phyloP scores from a whole-genome alignment of 768 basidiomycete species.

The Auriscalpium microsporum region DNA sequence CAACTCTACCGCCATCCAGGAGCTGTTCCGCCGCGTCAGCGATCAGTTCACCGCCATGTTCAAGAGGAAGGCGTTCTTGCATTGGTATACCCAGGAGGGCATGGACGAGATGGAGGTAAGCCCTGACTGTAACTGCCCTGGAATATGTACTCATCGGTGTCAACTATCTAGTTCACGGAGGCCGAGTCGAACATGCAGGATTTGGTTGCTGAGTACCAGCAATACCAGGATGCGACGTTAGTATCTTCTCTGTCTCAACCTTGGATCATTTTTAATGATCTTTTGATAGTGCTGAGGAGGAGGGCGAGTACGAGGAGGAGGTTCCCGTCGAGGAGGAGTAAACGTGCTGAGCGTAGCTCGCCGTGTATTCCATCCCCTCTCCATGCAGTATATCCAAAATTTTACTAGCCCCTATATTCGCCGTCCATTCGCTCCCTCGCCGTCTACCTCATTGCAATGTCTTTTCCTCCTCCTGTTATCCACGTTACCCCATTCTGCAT shows the following conservation, averaged over 20 bases:
- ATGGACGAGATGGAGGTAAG: constrained; percentile 95
- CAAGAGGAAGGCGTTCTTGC: constrained; percentile 96
- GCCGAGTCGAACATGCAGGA: constrained; percentile 99
- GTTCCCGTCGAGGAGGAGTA: constrained; percentile 51
- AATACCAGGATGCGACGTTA: constrained; percentile 91
- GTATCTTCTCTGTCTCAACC: constrained; percentile 24
- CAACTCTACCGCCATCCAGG: constrained; percentile 95
- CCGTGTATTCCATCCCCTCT: constrained; percentile 7
- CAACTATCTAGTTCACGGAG: constrained; percentile 69
- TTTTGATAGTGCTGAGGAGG: constrained; percentile 63
- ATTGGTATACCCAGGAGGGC: constrained; percentile 99
- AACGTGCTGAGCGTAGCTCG: constrained; percentile 6
- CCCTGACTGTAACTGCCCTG: neutral
- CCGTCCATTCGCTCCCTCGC: neutral
- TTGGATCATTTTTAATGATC: constrained; percentile 5
- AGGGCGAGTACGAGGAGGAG: constrained; percentile 86
- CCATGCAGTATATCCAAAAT: constrained; percentile 12
- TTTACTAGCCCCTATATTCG: constrained; percentile 16
- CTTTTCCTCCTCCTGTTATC: constrained; percentile 2
- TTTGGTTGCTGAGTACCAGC: constrained; percentile 95
- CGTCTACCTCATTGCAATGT: neutral
- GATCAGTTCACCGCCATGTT: constrained; percentile 99
- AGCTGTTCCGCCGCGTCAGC: constrained; percentile 97
- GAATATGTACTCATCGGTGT: neutral
- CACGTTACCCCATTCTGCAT: constrained; percentile 14